These are phyloP conservation scores for Eimeria tenella DNA, from an alignment of 169 alveolate genomes.

Conservation along the genomic window DNA sequence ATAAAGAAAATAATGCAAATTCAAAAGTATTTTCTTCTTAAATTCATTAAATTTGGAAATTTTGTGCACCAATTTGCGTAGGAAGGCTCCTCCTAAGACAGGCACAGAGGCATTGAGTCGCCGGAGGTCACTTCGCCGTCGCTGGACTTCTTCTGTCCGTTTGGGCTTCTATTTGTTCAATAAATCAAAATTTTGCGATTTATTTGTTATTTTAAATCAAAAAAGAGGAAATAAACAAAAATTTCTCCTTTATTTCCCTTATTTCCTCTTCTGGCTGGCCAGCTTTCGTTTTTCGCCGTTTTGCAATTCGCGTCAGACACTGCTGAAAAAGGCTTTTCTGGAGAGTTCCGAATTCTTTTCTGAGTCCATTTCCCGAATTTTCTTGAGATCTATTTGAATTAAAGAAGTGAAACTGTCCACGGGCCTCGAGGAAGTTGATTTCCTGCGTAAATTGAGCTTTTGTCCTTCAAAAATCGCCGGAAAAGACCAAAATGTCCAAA, in stretches of 20 bases:
- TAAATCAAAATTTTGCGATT: no score
- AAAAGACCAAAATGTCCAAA: not conserved
- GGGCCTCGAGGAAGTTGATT: not conserved
- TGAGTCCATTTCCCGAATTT: not conserved
- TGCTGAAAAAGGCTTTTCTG: not conserved
- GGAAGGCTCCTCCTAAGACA: not conserved
- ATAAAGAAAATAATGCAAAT: not conserved
- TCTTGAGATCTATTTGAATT: not conserved
- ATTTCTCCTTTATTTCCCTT: no score
- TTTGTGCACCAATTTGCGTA: not conserved
- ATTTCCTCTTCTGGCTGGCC: no score
- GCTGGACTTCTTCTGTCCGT: not conserved
- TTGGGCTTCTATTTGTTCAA: not conserved
- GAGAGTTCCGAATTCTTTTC: not conserved
- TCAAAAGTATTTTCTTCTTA: not conserved
- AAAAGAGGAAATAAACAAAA: no score
- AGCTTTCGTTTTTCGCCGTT: no score
- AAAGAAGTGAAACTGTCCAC: not conserved
- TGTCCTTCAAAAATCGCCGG: no score
- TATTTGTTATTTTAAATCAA: no score
- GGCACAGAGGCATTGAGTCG: not conserved
- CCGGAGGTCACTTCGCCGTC: not conserved
- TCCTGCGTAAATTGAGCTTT: not conserved
- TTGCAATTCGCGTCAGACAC: no score
- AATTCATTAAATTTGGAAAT: not conserved